These are phyloP conservation scores for Salix exigua DNA, from an alignment of 345 rosid species.

Conservation along the genomic window DNA sequence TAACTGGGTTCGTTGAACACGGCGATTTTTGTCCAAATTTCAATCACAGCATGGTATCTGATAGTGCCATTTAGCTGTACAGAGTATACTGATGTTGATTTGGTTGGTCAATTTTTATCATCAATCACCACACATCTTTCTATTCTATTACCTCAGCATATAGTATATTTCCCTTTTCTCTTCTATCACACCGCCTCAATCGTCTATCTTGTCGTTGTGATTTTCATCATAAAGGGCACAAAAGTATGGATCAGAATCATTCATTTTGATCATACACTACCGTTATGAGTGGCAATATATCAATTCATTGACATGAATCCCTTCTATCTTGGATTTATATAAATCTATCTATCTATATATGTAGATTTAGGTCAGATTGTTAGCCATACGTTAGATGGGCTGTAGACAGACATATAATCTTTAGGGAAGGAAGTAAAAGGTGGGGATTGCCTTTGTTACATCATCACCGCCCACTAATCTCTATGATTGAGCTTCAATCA, in stretches of 20 bases:
- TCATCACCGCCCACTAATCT: too few relatives aligned
- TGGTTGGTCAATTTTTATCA: not conserved
- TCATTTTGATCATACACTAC: too few relatives aligned
- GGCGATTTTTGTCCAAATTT: not conserved
- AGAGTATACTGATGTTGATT: not conserved
- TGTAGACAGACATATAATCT: too few relatives aligned
- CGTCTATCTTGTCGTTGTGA: not conserved
- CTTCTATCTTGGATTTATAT: not conserved
- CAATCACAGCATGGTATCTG: not conserved
- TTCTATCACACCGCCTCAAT: not conserved
- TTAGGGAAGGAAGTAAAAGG: not conserved
- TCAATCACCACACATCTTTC: not conserved
- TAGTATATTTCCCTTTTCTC: too few relatives aligned
- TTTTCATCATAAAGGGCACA: not conserved
- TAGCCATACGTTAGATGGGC: not conserved
- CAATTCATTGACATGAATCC: not conserved
- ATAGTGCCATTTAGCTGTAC: not conserved
- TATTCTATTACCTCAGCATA: not conserved
- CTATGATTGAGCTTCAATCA: too few relatives aligned
- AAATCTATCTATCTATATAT: not conserved
- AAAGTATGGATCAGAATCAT: too few relatives aligned
- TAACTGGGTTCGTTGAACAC: not conserved
- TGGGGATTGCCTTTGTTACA: not conserved
- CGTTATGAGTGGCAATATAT: too few relatives aligned
- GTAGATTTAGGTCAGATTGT: not conserved